Conservation (phyloP, 2,329 filamentous ascomycete species). For the Cryphonectria parasitica region DNA sequence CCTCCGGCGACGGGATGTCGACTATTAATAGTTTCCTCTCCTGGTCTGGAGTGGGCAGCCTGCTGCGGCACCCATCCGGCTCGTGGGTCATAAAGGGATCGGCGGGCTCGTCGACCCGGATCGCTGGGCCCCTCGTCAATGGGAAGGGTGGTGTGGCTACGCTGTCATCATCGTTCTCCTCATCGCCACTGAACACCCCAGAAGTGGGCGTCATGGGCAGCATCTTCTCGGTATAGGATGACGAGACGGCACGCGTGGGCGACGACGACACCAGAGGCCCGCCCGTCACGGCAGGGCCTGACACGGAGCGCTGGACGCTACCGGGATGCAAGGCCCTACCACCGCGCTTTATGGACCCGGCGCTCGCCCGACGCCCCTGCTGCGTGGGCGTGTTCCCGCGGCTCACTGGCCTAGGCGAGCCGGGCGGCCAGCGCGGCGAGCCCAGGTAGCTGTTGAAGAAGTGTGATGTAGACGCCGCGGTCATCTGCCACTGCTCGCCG, state of each 20-base stretch:
- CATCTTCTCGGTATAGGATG: slow-evolving; percentile 37
- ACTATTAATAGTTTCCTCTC: background rate
- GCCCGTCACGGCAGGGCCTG: slow-evolving; percentile 6
- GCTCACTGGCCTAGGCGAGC: slow-evolving; percentile 21
- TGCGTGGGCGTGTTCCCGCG: slow-evolving; percentile 18
- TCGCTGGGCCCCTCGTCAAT: slow-evolving; percentile 24
- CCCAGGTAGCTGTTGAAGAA: slow-evolving; percentile 27
- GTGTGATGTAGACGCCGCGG: slow-evolving; percentile 20
- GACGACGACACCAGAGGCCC: background rate
- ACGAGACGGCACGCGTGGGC: slow-evolving; percentile 12
- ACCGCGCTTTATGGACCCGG: background rate
- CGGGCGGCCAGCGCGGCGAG: slow-evolving; percentile 24
- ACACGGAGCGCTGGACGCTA: slow-evolving; percentile 5
- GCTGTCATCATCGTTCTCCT: slow-evolving; percentile 3
- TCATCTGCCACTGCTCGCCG: slow-evolving; percentile 26
- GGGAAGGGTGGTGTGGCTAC: slow-evolving; percentile 29
- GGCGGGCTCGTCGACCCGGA: slow-evolving; percentile 17
- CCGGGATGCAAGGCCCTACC: background rate
- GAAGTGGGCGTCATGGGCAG: slow-evolving; percentile 41
- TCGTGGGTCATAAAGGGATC: background rate
- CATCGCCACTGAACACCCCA: slow-evolving; percentile 33
- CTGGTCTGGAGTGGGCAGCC: background rate
- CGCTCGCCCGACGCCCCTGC: background rate
- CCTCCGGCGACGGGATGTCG: slow-evolving; percentile 3
- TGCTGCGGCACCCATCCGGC: background rate